Evolutionary conservation across 192 early-diverging fungal species (phyloP), one percentile per base, ranked within the genome.

Genomic region (Rhizophagus prolifer): DNA sequence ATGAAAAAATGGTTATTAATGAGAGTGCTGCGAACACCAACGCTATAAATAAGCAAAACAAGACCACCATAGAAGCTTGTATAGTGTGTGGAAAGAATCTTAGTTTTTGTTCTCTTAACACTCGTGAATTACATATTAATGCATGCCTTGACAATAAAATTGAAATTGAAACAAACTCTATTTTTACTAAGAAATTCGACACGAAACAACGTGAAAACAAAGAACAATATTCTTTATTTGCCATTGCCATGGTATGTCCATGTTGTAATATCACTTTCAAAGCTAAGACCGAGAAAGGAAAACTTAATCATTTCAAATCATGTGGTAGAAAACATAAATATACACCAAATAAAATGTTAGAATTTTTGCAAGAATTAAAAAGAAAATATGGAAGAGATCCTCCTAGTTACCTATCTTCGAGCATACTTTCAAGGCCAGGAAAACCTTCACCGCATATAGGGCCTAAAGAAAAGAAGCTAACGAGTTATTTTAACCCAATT

Each of bases 241-340:
- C 50, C 50, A 54, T 54, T 54, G 50, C 50, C 0, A 54, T 54
- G 5, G 50, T 54, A 21, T 70, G 68, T 21, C 68, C 68, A 47
- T 70, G 44, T 50, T 70, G 68, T 46, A 70, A 46, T n/a, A 47
- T 23, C 5, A 7, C 68, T 13, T 21, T 38, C 12, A 70, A 47
- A 70, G 44, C 23, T 14, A 50, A 70, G 14, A 47, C 21, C 14
- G 41, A 23, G 21, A 70, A 70, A 70, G 26, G 44, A 5, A 70
- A 50, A 12, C 41, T 70, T 14, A 28, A 10, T 13, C 68, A 70
- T 50, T 25, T 70, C 10, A 70, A 50, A 16, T 54, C 2, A 3
- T 70, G 68, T 50, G 68, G 68, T 25, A 70, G 50, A 21, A 70
- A 70, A 16, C 44, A 19, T n/a, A 47, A 47, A 28, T 26, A 28